Evolutionary conservation across 768 basidiomycete genomes (phyloP), one percentile per base, ranked within the genome.

Genomic region (Leccinum barrowsii): DNA sequence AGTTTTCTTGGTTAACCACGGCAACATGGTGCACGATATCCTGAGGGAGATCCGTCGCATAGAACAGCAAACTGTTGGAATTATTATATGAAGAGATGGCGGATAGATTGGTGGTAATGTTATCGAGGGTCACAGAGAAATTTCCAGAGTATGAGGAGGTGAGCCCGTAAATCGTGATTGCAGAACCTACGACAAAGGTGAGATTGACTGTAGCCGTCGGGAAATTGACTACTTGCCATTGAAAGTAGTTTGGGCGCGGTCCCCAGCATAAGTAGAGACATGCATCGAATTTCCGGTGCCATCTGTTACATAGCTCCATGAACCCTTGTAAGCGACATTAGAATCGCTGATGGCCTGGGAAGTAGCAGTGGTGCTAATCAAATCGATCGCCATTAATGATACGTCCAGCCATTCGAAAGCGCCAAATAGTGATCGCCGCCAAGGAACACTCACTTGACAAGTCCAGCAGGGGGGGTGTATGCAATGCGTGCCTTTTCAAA

Each of bases 401-500:
- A 32, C 58, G 57, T 52, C 40, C 55, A 52, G 28, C 47, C 19
- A 13, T 59, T 53, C 22, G 21, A 51, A 32, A 12, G 13, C 26
- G 17, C 35, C n/a, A 26, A 44, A 56, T 48, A 52, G 42, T 24
- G 66, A 57, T 58, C 50, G 54, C 28, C 26, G n/a, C 40, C 50
- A 49, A 55, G 24, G 28, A 54, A 56, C 50, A 70, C 75, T 67
- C 56, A 82, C 80, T 76, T 76, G 50, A 64, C 44, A 48, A 50
- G 42, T 51, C 59, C 69, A 52, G 65, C 55, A 57, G 75, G 75
- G 30, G 73, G 70, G 56, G 65, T 64, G 17, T 78, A 76, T 32
- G 73, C 77, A 51, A 89, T 73, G 46, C 81, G 65, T 1, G 85
- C 87, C 57, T 76, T 74, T 61, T 86, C 82, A 68, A 91, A 88